phyloP scores from a whole-genome alignment of 2,329 filamentous ascomycete species.

The Thermoascus crustaceus region DNA sequence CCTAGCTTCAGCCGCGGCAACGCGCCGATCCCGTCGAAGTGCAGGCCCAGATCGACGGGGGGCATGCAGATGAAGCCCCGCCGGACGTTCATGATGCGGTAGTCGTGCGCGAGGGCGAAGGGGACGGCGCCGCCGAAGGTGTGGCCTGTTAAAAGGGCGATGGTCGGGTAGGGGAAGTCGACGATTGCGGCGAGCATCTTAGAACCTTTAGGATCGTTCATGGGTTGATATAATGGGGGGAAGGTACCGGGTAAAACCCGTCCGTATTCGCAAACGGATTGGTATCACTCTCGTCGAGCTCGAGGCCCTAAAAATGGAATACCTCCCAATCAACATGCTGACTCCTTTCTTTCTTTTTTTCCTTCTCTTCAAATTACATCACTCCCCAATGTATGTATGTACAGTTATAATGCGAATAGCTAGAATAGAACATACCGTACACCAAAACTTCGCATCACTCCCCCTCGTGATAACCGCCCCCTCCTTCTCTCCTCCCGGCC shows the following conservation, averaged over 20 bases:
- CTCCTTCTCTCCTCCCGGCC: slow-evolving; percentile 41
- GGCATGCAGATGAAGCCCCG: slow-evolving; percentile 45
- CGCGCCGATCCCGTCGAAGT: slow-evolving; percentile 48
- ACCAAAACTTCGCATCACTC: slow-evolving; percentile 42
- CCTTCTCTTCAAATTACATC: too few species aligned
- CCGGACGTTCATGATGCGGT: slow-evolving; percentile 40
- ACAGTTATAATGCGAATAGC: too few species aligned
- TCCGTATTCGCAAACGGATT: slow-evolving; percentile 50
- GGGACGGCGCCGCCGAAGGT: slow-evolving; percentile 44
- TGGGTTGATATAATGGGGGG: slow-evolving; percentile 37
- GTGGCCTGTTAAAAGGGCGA: slow-evolving; percentile 42
- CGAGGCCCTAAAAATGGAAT: slow-evolving; percentile 36
- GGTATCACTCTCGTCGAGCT: slow-evolving; percentile 40
- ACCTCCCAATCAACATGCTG: too few species aligned
- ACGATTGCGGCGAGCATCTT: slow-evolving; percentile 41
- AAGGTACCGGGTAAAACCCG: slow-evolving; percentile 50
- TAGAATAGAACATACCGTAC: slow-evolving; percentile 27
- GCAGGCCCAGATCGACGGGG: slow-evolving; percentile 47
- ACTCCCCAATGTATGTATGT: too few species aligned
- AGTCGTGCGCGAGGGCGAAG: slow-evolving; percentile 42
- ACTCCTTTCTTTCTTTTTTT: too few species aligned
- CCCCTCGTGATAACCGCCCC: slow-evolving; percentile 48
- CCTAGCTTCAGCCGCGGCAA: slow-evolving; percentile 46
- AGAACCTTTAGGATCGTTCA: slow-evolving; percentile 29
- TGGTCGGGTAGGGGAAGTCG: slow-evolving; percentile 43